Base-by-base conservation (phyloP, 768 basidiomycete genomes). In the Mycena venus region DNA sequence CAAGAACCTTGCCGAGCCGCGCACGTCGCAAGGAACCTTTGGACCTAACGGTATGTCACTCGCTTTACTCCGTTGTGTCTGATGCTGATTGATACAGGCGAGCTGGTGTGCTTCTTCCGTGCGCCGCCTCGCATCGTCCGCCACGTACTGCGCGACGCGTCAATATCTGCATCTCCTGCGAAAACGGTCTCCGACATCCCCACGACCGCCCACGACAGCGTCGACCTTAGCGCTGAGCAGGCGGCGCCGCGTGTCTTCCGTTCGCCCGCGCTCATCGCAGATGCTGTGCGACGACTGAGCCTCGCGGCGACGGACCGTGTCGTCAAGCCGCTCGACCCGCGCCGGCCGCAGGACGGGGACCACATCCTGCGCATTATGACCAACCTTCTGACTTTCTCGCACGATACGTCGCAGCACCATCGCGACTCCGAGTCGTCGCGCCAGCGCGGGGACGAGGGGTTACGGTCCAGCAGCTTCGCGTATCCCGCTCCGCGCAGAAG, bases 1-100 rank as follows among this genome's bases (percentile, higher is more conserved):
- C 77, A 94, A 95, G 83, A 96, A 96, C 80, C 81, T 96, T 8
- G 93, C 94, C 0, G 95, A 96, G 81, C 93, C 96, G 2, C 86
- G 95, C 73, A 95, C 94, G 0, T 96, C 95, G 2, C 96, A 97
- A 78, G 96, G 95, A 2, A 90, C 92, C 0, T 98, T 97, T 85
- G 95, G 96, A 1, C 94, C 95, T 0, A 95, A 96, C 79, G 97
- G 96, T 96, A 71, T 56, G 86, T 79, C 4, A 11, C 49, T 42
- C 23, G 12, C 34, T 34, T 29, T 25, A 4, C 10, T 29, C 67
- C 40, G 21, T 38, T 36, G 4, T 27, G 2, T 19, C 29, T 4
- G 21, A n/a, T 64, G 12, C 49, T 44, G 7, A 51, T 9, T 51
- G 59, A 74, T 47, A 2, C 75, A 97, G 96, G 96, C 60, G 93